Base-by-base conservation (phyloP, 176 grass and related monocot species). In the Eremochloa ophiuroides region DNA sequence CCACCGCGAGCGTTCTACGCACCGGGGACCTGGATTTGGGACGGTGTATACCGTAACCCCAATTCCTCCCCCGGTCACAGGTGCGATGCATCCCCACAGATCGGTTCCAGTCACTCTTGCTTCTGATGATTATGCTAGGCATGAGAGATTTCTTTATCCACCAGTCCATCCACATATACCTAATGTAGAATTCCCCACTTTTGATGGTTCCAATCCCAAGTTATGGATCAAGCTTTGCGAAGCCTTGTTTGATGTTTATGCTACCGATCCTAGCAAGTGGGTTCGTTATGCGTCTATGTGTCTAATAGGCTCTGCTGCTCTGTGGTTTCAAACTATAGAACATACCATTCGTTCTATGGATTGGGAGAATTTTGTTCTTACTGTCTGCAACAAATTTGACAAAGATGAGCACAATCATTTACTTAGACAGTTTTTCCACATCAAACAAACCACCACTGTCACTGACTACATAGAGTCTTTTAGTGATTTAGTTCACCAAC, bases 331-430 rank as follows among this genome's bases (percentile, higher is more conserved):
- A 8, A 22, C 50, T 0, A 0, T 22, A 4, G 7, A 20, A 7
- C 0, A 5, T 2, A 0, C 6, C 2, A 8, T 2, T 2, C 39
- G 8, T 6, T 1, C 18, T 0, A 6, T 51, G 1, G 1, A 16
- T 0, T 51, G 48, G 48, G 3, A 4, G 0, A 0, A 8, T 7
- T 51, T 17, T 51, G 48, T 51, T 0, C 6, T 2, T 0, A 6
- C 15, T 22, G 3, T 46, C 0, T 46, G 43, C 4, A 46, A 5
- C 1, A 1, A 14, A 2, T 51, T 51, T 51, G 48, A 51, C 1
- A 51, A 20, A 2, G 48, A 20, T 8, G 15, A 51, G 6, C 18
- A 51, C 2, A 22, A 51, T 16, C 48, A 51, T 5, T 0, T 51
- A 0, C 43, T 46, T 3, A 2, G 14, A 0, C 43, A 46, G 0